Percentiles rank a stretch among this genome's conserved stretches.
phyloP scores from a whole-genome alignment of 1,139 yeast genomes.

The Groenewaldozyma auringiensis region DNA sequence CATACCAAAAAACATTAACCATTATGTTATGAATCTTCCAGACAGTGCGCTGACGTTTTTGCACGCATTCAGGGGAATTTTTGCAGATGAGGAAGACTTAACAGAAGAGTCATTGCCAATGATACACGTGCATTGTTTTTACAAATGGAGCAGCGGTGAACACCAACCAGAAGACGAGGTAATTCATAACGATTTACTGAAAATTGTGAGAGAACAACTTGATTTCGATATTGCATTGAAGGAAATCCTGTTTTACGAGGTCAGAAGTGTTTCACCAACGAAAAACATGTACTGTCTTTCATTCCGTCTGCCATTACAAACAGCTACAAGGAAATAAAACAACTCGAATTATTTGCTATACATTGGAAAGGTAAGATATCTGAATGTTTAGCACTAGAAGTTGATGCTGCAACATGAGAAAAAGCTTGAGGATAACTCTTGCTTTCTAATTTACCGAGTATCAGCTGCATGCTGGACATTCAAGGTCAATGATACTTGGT shows the following conservation, averaged over 20 bases:
- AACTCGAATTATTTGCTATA: too few relatives aligned
- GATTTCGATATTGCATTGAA: conserved; percentile 40
- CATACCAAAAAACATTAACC: conserved; percentile 56
- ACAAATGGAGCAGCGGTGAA: conserved; percentile 66
- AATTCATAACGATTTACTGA: conserved; percentile 54
- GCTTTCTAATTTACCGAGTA: too few relatives aligned
- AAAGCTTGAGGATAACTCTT: too few relatives aligned
- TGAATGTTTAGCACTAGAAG: background rate
- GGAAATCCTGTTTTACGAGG: conserved; percentile 60
- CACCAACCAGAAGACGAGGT: conserved; percentile 60
- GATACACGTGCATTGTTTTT: conserved; percentile 88
- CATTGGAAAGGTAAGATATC: too few relatives aligned
- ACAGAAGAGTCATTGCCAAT: conserved; percentile 45
- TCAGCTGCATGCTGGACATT: too few relatives aligned
- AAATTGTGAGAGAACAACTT: conserved; percentile 49
- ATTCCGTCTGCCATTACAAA: conserved; percentile 66
- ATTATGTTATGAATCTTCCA: conserved; percentile 94
- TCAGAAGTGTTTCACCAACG: conserved; percentile 91
- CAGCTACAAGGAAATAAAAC: too few relatives aligned
- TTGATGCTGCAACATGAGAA: background rate
- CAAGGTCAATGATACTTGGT: too few relatives aligned
- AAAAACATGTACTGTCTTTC: conserved; percentile 92
- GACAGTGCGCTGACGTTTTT: conserved; percentile 86
- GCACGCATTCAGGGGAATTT: conserved; percentile 67
- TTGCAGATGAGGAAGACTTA: conserved; percentile 32